Conservation (phyloP, 768 basidiomycete species). For the Termitomyces sp. region DNA sequence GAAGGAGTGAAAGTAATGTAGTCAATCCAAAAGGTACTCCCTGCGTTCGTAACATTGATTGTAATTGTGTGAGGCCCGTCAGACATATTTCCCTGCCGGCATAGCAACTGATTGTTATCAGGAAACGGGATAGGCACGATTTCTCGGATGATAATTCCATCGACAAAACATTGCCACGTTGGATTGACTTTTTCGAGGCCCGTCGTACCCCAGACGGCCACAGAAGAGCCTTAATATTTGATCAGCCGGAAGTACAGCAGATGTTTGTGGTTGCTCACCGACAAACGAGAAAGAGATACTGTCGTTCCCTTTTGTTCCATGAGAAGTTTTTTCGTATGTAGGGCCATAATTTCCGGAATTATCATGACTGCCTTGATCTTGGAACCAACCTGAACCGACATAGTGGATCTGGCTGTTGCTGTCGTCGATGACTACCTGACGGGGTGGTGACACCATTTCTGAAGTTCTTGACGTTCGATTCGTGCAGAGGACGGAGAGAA, state of each 20-base stretch:
- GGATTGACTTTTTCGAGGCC: constrained; percentile 14
- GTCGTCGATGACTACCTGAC: constrained; percentile 29
- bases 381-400: constrained; percentile 22
- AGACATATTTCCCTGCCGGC: constrained; percentile 7
- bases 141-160: constrained; percentile 13
- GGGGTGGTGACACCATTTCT: constrained; percentile 6
- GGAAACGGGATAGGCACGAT: neutral
- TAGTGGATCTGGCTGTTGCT: constrained; percentile 24
- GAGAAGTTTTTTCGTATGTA: constrained; percentile 22
- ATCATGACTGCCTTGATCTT: constrained; percentile 20
- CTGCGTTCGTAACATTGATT: constrained; percentile 13
- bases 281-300: constrained; percentile 23
- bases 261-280: constrained; percentile 13
- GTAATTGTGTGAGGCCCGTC: constrained; percentile 18
- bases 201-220: constrained; percentile 16
- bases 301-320: constrained; percentile 22
- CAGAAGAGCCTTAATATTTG: constrained; percentile 1
- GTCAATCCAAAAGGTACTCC: constrained; percentile 24
- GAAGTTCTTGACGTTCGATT: neutral
- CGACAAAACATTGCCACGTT: constrained; percentile 21
- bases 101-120: constrained; percentile 17
- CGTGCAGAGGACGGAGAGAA: neutral
- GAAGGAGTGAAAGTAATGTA: constrained; percentile 19
- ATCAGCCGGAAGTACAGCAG: neutral
- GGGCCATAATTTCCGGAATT: constrained; percentile 25